Percentiles rank a stretch among this genome's conserved stretches.
Conservation (phyloP, 495 filamentous ascomycete species). For the Penicillium crystallinum region DNA sequence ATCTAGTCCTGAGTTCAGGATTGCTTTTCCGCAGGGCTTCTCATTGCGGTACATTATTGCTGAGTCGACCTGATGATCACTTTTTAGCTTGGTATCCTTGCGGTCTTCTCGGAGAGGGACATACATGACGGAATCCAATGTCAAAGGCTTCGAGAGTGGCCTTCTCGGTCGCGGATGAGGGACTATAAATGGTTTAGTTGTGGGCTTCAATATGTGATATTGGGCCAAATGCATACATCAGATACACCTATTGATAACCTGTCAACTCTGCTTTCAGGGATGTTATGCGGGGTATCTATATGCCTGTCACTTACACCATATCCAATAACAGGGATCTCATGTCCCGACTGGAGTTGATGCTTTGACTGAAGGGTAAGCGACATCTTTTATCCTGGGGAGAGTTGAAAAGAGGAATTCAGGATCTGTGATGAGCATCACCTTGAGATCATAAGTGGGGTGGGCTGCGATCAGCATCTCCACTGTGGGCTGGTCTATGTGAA, state of each 20-base stretch:
- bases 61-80: constrained; percentile 49
- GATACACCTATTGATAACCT: constrained; percentile 53
- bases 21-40: constrained; percentile 44
- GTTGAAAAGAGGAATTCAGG: neutral
- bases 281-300: neutral
- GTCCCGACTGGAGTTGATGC: constrained; percentile 62
- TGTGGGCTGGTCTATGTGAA: no score
- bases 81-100: neutral
- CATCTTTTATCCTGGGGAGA: constrained; percentile 16
- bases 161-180: constrained; percentile 47
- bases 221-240: constrained; percentile 50
- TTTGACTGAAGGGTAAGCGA: constrained; percentile 27
- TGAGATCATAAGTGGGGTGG: constrained; percentile 1
- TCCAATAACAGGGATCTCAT: constrained; percentile 72
- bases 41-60: constrained; percentile 55
- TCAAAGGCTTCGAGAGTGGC: constrained; percentile 59
- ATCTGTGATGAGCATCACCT: neutral
- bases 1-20: constrained; percentile 37
- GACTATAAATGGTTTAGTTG: constrained; percentile 28
- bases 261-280: neutral
- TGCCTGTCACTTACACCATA: constrained; percentile 54
- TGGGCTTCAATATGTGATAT: neutral
- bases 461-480: neutral
- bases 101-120: neutral
- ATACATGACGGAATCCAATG: constrained; percentile 58